phyloP scores from a whole-genome alignment of 1,284 basidiomycete species.

The Rhodotorula sp. region DNA sequence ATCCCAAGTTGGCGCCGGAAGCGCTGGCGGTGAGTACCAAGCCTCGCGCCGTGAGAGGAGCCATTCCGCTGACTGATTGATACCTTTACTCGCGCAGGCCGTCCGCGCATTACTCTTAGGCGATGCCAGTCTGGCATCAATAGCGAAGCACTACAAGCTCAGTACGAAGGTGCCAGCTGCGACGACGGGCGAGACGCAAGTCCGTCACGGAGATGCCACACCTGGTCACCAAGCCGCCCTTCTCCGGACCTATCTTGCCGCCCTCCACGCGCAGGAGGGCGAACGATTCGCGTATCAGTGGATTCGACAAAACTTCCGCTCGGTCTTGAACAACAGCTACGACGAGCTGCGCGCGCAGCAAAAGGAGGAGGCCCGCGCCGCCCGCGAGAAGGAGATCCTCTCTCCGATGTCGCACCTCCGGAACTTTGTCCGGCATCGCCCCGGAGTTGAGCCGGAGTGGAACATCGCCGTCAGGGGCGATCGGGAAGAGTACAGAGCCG shows the following conservation, averaged over 20 bases:
- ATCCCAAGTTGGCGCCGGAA: neutral
- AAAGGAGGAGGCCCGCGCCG: neutral
- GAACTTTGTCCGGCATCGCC: neutral
- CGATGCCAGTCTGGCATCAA: neutral
- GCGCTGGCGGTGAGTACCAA: slow-evolving; percentile 1
- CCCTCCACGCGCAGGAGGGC: slow-evolving; percentile 16
- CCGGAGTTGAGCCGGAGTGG: slow-evolving; percentile 1
- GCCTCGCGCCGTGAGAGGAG: too few species aligned
- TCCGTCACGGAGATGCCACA: neutral
- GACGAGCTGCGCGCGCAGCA: neutral
- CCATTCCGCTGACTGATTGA: neutral
- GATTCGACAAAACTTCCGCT: slow-evolving; percentile 18
- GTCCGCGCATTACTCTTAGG: neutral
- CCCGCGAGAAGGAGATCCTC: slow-evolving; percentile 1
- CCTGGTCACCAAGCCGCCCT: neutral
- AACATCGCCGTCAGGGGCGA: slow-evolving; percentile 1
- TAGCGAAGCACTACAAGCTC: slow-evolving; percentile 10
- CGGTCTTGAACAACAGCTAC: slow-evolving; percentile 9
- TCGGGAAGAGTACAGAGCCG: slow-evolving; percentile 1
- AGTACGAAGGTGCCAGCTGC: neutral
- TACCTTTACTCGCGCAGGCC: neutral
- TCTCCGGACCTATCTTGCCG: slow-evolving; percentile 17
- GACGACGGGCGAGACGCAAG: neutral
- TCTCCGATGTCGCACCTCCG: neutral
- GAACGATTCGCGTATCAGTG: slow-evolving; percentile 1